Evolutionary conservation across 169 alveolate species (phyloP).

Genomic region (Cryptosporidium sp.): DNA sequence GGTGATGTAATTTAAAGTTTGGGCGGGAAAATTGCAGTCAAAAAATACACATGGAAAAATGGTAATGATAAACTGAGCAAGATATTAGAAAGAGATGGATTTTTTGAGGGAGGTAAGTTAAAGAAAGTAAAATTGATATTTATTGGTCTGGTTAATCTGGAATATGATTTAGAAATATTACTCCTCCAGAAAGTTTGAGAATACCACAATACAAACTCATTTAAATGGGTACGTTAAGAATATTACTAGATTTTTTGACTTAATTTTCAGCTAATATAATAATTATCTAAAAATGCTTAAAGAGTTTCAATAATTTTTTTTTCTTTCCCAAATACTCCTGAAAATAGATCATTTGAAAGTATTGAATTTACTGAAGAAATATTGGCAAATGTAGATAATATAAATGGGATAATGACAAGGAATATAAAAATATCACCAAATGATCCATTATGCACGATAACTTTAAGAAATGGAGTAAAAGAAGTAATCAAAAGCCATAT

Average conservation of each 20-base stretch:
- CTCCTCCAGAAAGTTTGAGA: conserved; percentile 12
- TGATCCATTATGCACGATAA: conserved; percentile 24
- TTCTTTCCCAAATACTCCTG: background rate
- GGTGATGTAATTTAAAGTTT: background rate
- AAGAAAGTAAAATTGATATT: background rate
- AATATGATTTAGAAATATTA: conserved; percentile 23
- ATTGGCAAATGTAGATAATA: conserved; percentile 1
- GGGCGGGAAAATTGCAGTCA: background rate
- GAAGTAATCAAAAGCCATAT: conserved; percentile 29
- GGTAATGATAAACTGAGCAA: background rate
- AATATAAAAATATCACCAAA: conserved; percentile 14
- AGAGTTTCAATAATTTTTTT: conserved; percentile 44
- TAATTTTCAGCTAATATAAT: background rate
- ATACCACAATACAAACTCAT: conserved; percentile 53
- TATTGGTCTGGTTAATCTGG: background rate
- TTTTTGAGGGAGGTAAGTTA: conserved; percentile 48
- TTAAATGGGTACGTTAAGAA: conserved; percentile 58
- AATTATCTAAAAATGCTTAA: background rate
- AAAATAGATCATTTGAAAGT: background rate
- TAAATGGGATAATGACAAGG: conserved; percentile 38
- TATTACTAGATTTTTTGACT: background rate
- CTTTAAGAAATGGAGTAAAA: conserved; percentile 3
- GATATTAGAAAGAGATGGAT: background rate
- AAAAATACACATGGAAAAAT: background rate
- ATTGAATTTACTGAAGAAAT: conserved; percentile 20